Percentiles rank a stretch among this genome's conserved stretches.
phyloP scores from a whole-genome alignment of 805 yeast genomes.

The Lachancea mirantina region DNA sequence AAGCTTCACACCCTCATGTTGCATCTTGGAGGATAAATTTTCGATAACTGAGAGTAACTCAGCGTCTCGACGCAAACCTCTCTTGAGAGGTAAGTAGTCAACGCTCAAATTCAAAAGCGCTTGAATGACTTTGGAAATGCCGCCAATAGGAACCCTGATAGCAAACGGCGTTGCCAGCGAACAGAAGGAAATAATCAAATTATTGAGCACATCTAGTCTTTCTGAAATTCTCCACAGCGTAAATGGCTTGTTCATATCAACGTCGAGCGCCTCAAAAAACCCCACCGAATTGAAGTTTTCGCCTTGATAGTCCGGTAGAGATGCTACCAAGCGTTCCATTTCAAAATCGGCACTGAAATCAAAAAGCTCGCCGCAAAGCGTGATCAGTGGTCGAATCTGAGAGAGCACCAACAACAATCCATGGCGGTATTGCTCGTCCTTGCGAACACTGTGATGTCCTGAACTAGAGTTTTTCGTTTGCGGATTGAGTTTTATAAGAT shows the following conservation, averaged over 20 bases:
- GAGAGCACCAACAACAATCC: constrained; percentile 42
- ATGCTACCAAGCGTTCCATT: constrained; percentile 33
- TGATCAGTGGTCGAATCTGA: constrained; percentile 49
- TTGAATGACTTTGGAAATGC: constrained; percentile 45
- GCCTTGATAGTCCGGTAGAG: constrained; percentile 30
- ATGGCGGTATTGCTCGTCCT: constrained; percentile 40
- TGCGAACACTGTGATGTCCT: constrained; percentile 30
- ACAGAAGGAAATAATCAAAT: constrained; percentile 40
- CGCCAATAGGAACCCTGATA: constrained; percentile 58
- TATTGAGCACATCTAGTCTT: constrained; percentile 42
- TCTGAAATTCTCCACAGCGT: constrained; percentile 45
- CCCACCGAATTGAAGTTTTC: constrained; percentile 12
- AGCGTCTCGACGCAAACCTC: constrained; percentile 50
- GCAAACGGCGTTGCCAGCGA: constrained; percentile 48
- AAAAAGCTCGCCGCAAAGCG: constrained; percentile 53
- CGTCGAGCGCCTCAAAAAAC: constrained; percentile 42
- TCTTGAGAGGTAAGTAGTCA: constrained; percentile 47
- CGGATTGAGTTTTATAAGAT: constrained; percentile 49
- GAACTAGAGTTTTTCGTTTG: constrained; percentile 27
- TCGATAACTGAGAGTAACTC: constrained; percentile 39
- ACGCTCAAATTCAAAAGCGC: constrained; percentile 48
- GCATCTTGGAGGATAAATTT: constrained; percentile 39
- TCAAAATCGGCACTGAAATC: constrained; percentile 53
- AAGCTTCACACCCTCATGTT: constrained; percentile 39
- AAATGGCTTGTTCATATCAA: constrained; percentile 53